Evolutionary conservation across 225 moss, liverwort and hornwort genomes (phyloP).

Genomic region (Marchantia paleacea): DNA sequence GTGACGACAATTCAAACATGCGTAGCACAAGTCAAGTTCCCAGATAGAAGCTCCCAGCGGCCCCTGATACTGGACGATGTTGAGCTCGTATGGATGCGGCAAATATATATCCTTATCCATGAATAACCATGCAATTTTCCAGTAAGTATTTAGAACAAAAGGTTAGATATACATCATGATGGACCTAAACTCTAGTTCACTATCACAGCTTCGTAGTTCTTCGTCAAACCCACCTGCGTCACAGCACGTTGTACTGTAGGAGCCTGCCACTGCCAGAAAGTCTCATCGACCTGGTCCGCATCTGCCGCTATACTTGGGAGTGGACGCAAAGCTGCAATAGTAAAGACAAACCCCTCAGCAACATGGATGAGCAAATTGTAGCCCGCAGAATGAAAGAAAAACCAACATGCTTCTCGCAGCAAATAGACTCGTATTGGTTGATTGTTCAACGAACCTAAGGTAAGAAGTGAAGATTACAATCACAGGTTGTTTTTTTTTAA

Average conservation of each 20-base stretch:
- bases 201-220: background rate
- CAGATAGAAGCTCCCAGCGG: too few relatives aligned
- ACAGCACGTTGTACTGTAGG: conserved; percentile 66
- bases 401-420: background rate
- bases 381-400: conserved; percentile 16
- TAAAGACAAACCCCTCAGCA: conserved; percentile 37
- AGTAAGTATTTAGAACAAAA: background rate
- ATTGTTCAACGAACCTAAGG: background rate
- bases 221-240: conserved; percentile 48
- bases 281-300: conserved; percentile 74
- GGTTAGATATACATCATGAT: background rate
- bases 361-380: conserved; percentile 31
- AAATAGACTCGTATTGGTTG: background rate
- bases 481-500: background rate
- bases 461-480: background rate
- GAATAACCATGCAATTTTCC: too few relatives aligned
- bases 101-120: too few relatives aligned
- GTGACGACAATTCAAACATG: too few relatives aligned
- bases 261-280: conserved; percentile 89
- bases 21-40: too few relatives aligned
- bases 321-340: conserved; percentile 75
- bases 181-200: background rate
- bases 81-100: too few relatives aligned
- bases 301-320: conserved; percentile 50
- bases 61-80: too few relatives aligned